phyloP scores from a whole-genome alignment of 306 rosid species.

The Cotoneaster glaucophyllus region DNA sequence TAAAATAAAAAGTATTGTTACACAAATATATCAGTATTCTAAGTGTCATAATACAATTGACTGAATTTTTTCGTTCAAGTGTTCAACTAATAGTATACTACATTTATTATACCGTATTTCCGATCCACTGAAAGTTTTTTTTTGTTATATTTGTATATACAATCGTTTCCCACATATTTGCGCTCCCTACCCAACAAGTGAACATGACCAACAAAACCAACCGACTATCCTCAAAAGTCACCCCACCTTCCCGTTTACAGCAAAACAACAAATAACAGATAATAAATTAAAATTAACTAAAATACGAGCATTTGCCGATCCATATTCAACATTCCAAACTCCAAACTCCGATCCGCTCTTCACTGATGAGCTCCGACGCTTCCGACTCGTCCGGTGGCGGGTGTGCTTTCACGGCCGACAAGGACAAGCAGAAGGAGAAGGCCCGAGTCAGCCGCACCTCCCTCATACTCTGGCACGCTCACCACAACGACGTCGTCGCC shows the following conservation, averaged over 20 bases:
- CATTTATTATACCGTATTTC: too few relatives aligned
- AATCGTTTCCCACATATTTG: too few relatives aligned
- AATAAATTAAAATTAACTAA: background rate
- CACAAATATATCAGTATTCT: too few relatives aligned
- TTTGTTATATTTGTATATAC: too few relatives aligned
- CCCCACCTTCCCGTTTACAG: background rate
- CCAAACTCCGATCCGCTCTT: constrained; percentile 11
- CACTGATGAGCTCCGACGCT: constrained; percentile 51
- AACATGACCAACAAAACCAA: background rate
- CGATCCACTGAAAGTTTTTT: fast-evolving
- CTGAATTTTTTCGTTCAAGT: too few relatives aligned
- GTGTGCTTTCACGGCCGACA: constrained; percentile 3
- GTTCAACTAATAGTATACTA: too few relatives aligned
- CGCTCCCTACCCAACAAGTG: too few relatives aligned
- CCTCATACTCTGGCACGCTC: constrained; percentile 89
- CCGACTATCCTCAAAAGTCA: background rate
- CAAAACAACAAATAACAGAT: background rate
- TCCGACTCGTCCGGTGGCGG: constrained; percentile 24
- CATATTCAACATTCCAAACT: too few relatives aligned
- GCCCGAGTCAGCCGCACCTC: constrained; percentile 85
- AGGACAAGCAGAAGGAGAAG: constrained; percentile 66
- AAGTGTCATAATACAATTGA: too few relatives aligned
- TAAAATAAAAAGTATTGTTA: too few relatives aligned
- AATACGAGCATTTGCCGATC: background rate
- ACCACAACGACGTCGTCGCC: constrained; percentile 72